These are phyloP conservation scores for Alternaria atra DNA, from an alignment of 2,329 filamentous ascomycete species.

Conservation along the genomic window DNA sequence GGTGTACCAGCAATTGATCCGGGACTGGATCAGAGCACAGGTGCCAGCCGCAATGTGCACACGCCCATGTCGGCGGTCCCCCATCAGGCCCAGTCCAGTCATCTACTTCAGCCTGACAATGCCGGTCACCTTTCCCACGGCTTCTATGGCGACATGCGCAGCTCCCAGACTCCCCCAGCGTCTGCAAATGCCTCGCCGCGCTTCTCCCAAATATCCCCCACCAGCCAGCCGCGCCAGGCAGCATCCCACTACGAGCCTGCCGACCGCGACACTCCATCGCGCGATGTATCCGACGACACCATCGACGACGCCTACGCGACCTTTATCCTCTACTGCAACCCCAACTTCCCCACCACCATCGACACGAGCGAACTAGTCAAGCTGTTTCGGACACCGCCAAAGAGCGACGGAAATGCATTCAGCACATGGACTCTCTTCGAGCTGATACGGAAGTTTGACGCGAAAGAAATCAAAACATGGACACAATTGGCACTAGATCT, in stretches of 20 bases:
- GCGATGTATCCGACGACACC: conserved; percentile 71
- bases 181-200: conserved; percentile 52
- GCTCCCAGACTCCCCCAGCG: conserved; percentile 48
- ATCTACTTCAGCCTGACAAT: conserved; percentile 50
- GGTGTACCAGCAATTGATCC: conserved; percentile 49
- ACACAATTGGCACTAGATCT: conserved; percentile 84
- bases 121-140: conserved; percentile 43
- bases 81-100: conserved; percentile 39
- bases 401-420: conserved; percentile 87
- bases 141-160: conserved; percentile 53
- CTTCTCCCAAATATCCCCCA: conserved; percentile 49
- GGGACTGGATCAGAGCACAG: conserved; percentile 47
- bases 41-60: conserved; percentile 47
- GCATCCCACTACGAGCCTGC: conserved; percentile 49
- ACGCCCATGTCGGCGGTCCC: conserved; percentile 45
- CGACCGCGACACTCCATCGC: conserved; percentile 70
- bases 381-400: conserved; percentile 80
- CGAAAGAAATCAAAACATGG: conserved; percentile 91
- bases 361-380: conserved; percentile 77
- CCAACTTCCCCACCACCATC: conserved; percentile 73
- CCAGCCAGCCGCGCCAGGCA: conserved; percentile 46
- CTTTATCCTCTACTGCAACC: conserved; percentile 93
- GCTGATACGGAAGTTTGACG: conserved; percentile 79
- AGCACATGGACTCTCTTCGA: conserved; percentile 79
- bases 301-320: conserved; percentile 83